Base-by-base conservation (phyloP, 2,329 filamentous ascomycete species). In the Trichoderma sp. region DNA sequence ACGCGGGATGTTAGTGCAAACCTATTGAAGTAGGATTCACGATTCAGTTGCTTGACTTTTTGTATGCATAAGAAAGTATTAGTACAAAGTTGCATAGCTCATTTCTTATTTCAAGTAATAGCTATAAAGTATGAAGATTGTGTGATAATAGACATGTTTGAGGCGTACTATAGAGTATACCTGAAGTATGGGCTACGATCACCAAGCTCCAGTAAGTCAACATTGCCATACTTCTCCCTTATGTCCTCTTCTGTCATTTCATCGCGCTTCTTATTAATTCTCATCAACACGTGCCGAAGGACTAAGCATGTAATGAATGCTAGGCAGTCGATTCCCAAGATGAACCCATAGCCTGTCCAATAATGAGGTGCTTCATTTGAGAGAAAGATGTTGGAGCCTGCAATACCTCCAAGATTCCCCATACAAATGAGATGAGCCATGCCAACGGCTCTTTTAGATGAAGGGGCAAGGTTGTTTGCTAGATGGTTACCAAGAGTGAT, bases 341-440 rank as follows among this genome's bases (percentile, higher is more conserved):
- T 49, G 18, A 64, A 64, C 3, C 49, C 60, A 39, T 54, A 64
- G 6, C 60, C 60, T 49, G 51, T 52, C 60, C 49, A 64, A 49
- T 64, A 64, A 16, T 64, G 46, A 10, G 60, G 60, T 21, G 60
- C 49, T 24, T 55, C 46, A 24, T 37, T 5, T 5, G 49, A 21
- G 16, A 64, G 60, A 55, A 54, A 64, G 21, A 64, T 55, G 1
- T 64, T 64, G 24, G 60, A 39, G 49, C 60, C 60, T 28, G 51
- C 60, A n/a, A 46, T 46, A 11, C 58, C 58, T 18, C 58, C 58
- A 18, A 60, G 39, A 21, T 60, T 60, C 11, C 58, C 58, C 58
- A 60, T 43, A 26, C 58, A 43, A 24, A 60, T 60, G 14, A 43
- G 58, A 28, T 43, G 58, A 60, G 34, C 58, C 34, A 60, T 43